These are phyloP conservation scores for Sanghuangporus sanghuang DNA, from an alignment of 1,284 basidiomycete species.

Conservation along the genomic window DNA sequence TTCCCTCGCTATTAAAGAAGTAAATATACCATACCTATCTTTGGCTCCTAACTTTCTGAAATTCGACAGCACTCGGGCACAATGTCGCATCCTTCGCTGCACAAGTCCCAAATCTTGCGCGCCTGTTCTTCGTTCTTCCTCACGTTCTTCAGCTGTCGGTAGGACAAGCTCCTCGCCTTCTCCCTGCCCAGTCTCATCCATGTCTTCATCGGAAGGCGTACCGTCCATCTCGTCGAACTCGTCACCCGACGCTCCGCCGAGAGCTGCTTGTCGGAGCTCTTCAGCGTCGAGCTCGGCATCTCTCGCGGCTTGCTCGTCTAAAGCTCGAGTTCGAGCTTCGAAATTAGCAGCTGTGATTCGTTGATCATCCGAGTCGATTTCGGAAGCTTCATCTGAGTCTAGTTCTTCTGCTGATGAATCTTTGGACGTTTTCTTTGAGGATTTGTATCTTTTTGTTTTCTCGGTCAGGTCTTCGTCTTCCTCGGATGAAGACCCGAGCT, in stretches of 20 bases:
- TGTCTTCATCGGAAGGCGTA: constrained; percentile 51
- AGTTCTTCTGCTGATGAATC: neutral
- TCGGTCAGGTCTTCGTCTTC: constrained; percentile 23
- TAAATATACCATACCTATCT: constrained; percentile 48
- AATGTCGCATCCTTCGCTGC: constrained; percentile 85
- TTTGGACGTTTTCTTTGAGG: neutral
- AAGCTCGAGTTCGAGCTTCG: constrained; percentile 67
- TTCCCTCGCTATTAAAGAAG: neutral
- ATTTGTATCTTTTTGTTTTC: constrained; percentile 20
- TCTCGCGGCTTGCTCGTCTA: constrained; percentile 59
- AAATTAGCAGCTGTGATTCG: constrained; percentile 71
- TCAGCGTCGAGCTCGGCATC: constrained; percentile 67
- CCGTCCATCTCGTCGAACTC: constrained; percentile 46
- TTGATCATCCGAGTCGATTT: constrained; percentile 43
- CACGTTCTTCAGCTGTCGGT: constrained; percentile 78
- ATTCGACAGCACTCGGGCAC: constrained; percentile 75
- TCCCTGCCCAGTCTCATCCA: constrained; percentile 54
- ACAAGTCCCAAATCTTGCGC: constrained; percentile 80
- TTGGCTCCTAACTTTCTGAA: constrained; percentile 66
- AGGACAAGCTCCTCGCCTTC: constrained; percentile 63
- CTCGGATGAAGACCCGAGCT: constrained; percentile 44
- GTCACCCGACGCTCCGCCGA: constrained; percentile 27
- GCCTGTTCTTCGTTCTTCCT: constrained; percentile 68
- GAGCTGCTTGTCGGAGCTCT: constrained; percentile 58
- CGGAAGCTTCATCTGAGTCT: constrained; percentile 40